These are phyloP conservation scores for Ceratocystis cacaofunesta DNA, from an alignment of 2,329 filamentous ascomycete species.

Conservation along the genomic window DNA sequence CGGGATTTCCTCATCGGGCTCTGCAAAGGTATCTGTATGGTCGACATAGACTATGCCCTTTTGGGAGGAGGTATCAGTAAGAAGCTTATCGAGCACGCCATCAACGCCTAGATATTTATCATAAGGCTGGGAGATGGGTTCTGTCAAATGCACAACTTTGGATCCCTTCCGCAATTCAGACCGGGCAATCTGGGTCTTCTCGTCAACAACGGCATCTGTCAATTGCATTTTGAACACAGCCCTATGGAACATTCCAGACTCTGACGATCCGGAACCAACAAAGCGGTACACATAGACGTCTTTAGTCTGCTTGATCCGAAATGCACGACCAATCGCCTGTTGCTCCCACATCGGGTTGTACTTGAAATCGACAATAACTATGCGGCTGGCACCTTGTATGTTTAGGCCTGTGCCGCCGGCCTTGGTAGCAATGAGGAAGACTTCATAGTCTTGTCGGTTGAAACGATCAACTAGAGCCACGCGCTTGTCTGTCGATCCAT, in stretches of 20 bases:
- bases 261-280: constrained; percentile 62
- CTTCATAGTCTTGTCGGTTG: constrained; percentile 40
- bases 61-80: constrained; percentile 22
- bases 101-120: constrained; percentile 12
- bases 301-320: constrained; percentile 70
- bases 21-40: constrained; percentile 13
- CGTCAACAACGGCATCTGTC: constrained; percentile 65
- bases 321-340: constrained; percentile 75
- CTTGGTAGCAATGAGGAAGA: constrained; percentile 70
- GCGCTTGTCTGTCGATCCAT: constrained; percentile 48
- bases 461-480: constrained; percentile 53
- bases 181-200: constrained; percentile 58
- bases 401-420: constrained; percentile 77
- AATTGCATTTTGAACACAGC: constrained; percentile 73
- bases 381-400: constrained; percentile 67
- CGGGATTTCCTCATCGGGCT: constrained; percentile 11
- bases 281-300: constrained; percentile 76
- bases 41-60: constrained; percentile 13
- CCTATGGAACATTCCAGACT: constrained; percentile 57
- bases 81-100: constrained; percentile 30
- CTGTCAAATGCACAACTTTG: constrained; percentile 5
- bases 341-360: constrained; percentile 73
- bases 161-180: constrained; percentile 35
- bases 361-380: constrained; percentile 70
- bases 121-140: not conserved